Base-by-base conservation (phyloP, 768 basidiomycete genomes). In the Hemileccinum impolitum region DNA sequence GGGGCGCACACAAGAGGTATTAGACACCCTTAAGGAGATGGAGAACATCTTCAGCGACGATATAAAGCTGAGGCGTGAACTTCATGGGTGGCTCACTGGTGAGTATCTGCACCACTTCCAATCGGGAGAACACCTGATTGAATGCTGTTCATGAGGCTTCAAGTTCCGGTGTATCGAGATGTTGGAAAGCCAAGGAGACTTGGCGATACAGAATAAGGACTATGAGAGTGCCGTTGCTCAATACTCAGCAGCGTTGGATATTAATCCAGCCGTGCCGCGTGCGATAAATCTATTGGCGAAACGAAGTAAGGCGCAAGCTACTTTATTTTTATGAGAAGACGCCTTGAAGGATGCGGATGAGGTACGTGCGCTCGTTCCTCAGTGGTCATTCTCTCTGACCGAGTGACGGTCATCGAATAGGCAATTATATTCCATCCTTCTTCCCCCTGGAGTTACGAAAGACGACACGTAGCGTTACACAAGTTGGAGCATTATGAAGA, bases 281-380 rank as follows among this genome's bases (percentile, higher is more conserved):
- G 7, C 15, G 21, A 28, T 11, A 3, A 28, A 23, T 6, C 21
- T 60, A 1, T 49, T 58, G 17, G 36, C 50, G 30, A 60, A 58
- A 34, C 48, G 59, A 2, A 52, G 59, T 19, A 19, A 58, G 4
- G 59, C 59, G 0, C 37, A 35, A 2, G 37, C 18, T 2, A 39
- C 17, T 9, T 50, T 25, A 23, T 37, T 14, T 25, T 46, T 23
- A 12, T 62, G 52, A 48, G 36, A 55, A 13, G 45, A 40, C 39
- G 48, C 53, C 2, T 43, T 62, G 38, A 39, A 23, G 13, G 60
- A 61, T 41, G 59, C 53, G 17, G 32, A 59, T 4, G 49, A 61
- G 47, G 59, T 62, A 10, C 14, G 51, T 50, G 14, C 0, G 7
- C 18, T 36, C 2, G 0, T 32, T 48, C 5, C 3, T 2, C 13